These are phyloP conservation scores for Sclerotinia minor DNA, from an alignment of 2,329 filamentous ascomycete species.

Conservation along the genomic window DNA sequence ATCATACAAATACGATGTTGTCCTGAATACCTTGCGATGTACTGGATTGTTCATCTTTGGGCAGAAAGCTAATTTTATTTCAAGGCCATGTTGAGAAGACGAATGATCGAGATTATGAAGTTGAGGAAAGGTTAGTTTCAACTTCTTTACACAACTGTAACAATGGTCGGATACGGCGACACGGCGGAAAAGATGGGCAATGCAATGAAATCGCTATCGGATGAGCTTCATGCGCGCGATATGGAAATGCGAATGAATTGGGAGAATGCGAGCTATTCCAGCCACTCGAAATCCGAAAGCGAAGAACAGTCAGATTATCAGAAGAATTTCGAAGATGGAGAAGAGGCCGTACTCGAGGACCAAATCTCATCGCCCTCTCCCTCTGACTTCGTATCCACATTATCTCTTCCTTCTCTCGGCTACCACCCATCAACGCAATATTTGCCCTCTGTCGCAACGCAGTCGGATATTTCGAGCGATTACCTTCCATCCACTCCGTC, in stretches of 20 bases:
- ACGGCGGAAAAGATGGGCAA: not conserved
- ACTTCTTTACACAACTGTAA: slow-evolving; percentile 10
- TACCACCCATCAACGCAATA: slow-evolving; percentile 3
- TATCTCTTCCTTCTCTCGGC: not conserved
- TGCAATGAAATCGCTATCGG: not conserved
- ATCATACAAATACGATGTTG: not conserved
- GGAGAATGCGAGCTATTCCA: not conserved
- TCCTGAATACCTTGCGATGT: not conserved
- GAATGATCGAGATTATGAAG: slow-evolving; percentile 97
- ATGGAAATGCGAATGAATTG: not conserved
- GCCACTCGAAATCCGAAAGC: slow-evolving; percentile 4
- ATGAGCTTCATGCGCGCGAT: not conserved
- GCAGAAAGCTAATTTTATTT: slow-evolving; percentile 9
- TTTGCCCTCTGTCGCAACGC: not conserved
- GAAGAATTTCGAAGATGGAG: not conserved
- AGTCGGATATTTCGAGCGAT: not conserved
- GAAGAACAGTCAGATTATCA: not conserved
- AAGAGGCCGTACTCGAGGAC: not conserved
- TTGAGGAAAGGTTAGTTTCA: slow-evolving; percentile 74
- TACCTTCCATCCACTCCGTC: slow-evolving; percentile 16
- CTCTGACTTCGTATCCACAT: not conserved
- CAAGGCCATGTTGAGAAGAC: slow-evolving; percentile 95
- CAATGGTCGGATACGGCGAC: not conserved
- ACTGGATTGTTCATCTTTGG: not conserved
- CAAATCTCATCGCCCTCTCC: not conserved